A percentile compares a stretch with the other conserved stretches of the same genome.
phyloP scores from a whole-genome alignment of 306 rosid genomes.

The Chamaecrista fasciculata region DNA sequence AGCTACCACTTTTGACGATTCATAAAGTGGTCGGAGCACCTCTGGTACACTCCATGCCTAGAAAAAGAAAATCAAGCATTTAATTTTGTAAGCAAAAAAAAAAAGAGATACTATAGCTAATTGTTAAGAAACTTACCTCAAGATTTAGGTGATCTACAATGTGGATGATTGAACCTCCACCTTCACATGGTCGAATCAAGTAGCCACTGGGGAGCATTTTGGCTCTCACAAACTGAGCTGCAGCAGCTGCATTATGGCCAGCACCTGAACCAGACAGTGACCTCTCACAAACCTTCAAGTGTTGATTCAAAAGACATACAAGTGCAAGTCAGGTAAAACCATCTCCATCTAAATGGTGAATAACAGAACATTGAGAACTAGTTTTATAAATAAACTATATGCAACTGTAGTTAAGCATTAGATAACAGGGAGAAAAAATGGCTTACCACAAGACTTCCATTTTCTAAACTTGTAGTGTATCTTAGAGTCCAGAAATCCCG shows the following conservation, averaged over 20 bases:
- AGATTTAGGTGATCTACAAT: constrained; percentile 96
- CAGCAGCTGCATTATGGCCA: constrained; percentile 72
- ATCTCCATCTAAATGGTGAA: not conserved
- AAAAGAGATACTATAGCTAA: not conserved
- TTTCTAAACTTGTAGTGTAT: constrained; percentile 82
- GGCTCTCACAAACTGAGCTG: constrained; percentile 84
- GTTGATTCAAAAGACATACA: constrained; percentile 13
- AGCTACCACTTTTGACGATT: constrained; percentile 87
- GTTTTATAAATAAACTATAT: not conserved
- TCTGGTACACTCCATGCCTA: constrained; percentile 99
- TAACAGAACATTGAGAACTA: not conserved
- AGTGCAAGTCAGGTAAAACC: too few species aligned
- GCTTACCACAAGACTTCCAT: constrained; percentile 92
- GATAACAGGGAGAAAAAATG: not conserved
- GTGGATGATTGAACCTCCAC: constrained; percentile 97
- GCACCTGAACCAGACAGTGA: constrained; percentile 94
- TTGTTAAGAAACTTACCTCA: constrained; percentile 54
- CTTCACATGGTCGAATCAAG: constrained; percentile 94
- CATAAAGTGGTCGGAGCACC: constrained; percentile 92
- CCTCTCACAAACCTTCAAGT: constrained; percentile 85
- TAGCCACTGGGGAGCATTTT: constrained; percentile 93
- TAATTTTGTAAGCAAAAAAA: not conserved
- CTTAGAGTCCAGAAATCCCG: constrained; percentile 99
- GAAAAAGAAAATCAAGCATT: constrained; percentile 7
- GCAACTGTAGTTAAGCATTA: not conserved